phyloP scores from a whole-genome alignment of 2,329 filamentous ascomycete species.

The Monosporascus sp. region DNA sequence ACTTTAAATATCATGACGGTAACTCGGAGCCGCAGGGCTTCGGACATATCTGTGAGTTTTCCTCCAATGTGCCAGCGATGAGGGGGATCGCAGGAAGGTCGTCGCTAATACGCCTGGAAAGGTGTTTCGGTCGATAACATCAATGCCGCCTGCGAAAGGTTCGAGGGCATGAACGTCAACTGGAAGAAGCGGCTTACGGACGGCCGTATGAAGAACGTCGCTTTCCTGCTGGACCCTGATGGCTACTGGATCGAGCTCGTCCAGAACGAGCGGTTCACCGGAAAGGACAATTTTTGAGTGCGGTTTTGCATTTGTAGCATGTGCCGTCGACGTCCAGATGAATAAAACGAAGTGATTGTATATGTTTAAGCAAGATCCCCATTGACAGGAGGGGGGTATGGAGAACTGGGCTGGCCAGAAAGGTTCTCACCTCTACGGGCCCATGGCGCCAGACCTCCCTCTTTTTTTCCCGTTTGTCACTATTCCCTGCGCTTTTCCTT shows the following conservation, averaged over 20 bases:
- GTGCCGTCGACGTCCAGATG: neutral
- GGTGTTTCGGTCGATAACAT: slow-evolving; percentile 80
- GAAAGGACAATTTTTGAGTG: slow-evolving; percentile 46
- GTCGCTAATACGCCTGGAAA: slow-evolving; percentile 25
- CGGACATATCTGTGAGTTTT: slow-evolving; percentile 74
- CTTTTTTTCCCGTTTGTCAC: too few species aligned
- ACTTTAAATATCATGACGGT: slow-evolving; percentile 85
- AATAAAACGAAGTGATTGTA: too few species aligned
- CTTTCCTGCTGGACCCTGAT: slow-evolving; percentile 86
- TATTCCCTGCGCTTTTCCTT: too few species aligned
- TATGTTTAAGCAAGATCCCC: too few species aligned
- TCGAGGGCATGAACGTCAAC: slow-evolving; percentile 73
- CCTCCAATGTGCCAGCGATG: neutral
- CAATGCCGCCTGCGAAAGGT: slow-evolving; percentile 79
- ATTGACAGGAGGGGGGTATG: neutral
- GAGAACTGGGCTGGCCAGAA: neutral
- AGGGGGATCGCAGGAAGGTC: too few species aligned
- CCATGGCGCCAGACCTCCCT: too few species aligned
- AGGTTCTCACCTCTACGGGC: too few species aligned
- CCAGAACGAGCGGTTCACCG: slow-evolving; percentile 67
- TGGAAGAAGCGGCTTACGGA: slow-evolving; percentile 97
- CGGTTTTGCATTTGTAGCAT: neutral
- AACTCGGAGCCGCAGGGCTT: slow-evolving; percentile 91
- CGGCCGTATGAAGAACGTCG: slow-evolving; percentile 87
- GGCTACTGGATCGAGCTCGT: slow-evolving; percentile 77